Evolutionary conservation across 805 yeast species (phyloP), one percentile per base, ranked within the genome.

Genomic region (Kuraishia ogatae): DNA sequence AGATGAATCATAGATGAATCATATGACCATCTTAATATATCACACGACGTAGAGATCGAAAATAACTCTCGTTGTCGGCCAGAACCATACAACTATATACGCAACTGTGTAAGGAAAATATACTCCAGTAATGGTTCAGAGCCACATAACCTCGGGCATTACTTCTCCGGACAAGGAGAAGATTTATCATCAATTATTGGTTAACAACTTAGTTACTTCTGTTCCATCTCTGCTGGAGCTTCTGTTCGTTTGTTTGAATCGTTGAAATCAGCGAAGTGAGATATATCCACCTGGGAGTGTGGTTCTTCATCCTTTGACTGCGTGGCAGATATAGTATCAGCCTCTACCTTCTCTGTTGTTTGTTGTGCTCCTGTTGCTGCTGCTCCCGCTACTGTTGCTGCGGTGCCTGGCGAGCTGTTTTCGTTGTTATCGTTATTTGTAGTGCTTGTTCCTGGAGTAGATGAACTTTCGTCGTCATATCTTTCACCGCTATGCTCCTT

Each of bases 401-500:
- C 43, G 15, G 43, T 15, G n/a, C n/a, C 17, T 35, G 43, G n/a
- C n/a, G 43, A 35, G 43, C 13, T 35, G 43, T 35, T 35, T 8
- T 35, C 43, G 17, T 35, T 35, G 43, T 35, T 35, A 11, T 35
- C 43, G 13, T 35, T 35, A 35, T 35, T 35, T 35, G 43, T 19
- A 11, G 49, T 47, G 22, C 15, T n/a, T 21, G 49, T 47, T 10
- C 49, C 49, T 13, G 49, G 51, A 11, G 28, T 49, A 5, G 51
- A 23, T 5, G 51, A 51, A n/a, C 19, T 22, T 10, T 39, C 57
- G 21, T 51, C 54, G 46, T 54, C 54, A n/a, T 46, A 50, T 19
- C 53, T 57, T 21, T 53, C 53, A 13, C 20, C 50, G 13, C 28
- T 24, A n/a, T 35, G 51, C 29, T 48, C 56, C 48, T 57, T 53